Percentiles rank a stretch among this genome's conserved stretches.
Conservation (phyloP, 257 asterid species). For the Jasminum sambac region DNA sequence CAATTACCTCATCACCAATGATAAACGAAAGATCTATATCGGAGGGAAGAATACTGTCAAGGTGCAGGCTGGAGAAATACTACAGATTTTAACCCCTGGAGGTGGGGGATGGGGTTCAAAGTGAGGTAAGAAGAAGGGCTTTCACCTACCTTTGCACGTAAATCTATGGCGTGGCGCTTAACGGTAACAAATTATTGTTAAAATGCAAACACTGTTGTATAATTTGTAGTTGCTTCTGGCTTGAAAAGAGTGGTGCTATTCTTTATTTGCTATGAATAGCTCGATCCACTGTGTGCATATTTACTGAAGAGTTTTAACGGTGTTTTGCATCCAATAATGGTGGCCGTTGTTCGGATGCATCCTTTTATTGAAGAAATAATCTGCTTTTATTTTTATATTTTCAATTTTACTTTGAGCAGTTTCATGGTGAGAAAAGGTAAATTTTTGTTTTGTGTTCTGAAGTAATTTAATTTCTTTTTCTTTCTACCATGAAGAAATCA, state of each 20-base stretch:
- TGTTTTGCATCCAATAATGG: not conserved
- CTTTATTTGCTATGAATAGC: not conserved
- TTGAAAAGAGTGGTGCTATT: too few species aligned
- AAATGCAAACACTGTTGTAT: not conserved
- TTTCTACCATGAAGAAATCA: not conserved
- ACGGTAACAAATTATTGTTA: not conserved
- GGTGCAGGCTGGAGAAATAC: slow-evolving; percentile 80
- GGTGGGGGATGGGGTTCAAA: slow-evolving; percentile 95
- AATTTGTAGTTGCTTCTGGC: not conserved
- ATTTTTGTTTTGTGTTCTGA: not conserved
- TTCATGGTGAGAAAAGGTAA: not conserved
- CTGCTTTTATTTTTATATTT: too few species aligned
- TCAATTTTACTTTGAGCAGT: too few species aligned
- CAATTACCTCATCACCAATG: slow-evolving; percentile 68
- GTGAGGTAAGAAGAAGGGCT: not conserved
- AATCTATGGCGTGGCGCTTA: not conserved
- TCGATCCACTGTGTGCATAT: not conserved
- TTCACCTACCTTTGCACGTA: not conserved
- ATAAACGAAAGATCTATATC: slow-evolving; percentile 60
- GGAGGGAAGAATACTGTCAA: slow-evolving; percentile 88
- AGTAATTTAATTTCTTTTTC: not conserved
- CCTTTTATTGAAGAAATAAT: not conserved
- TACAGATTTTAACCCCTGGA: slow-evolving; percentile 87
- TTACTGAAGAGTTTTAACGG: not conserved
- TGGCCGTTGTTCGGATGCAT: not conserved